Percentiles rank a stretch among this genome's conserved stretches.
phyloP scores from a whole-genome alignment of 2,329 filamentous ascomycete species.

The Beauveria medogensis region DNA sequence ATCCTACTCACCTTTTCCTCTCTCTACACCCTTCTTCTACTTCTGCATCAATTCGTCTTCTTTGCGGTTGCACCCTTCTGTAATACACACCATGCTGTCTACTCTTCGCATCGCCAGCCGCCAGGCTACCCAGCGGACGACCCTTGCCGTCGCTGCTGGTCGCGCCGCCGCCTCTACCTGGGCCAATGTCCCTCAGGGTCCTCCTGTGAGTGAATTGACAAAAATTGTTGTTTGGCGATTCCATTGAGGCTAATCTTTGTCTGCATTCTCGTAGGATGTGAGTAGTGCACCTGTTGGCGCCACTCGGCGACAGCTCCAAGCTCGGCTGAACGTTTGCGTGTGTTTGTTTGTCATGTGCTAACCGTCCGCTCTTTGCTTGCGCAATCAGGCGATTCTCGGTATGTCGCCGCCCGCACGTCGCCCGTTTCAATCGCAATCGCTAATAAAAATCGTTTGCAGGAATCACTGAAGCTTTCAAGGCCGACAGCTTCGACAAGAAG shows the following conservation, averaged over 20 bases:
- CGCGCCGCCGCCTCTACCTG: slow-evolving; percentile 69
- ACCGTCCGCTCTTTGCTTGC: neutral
- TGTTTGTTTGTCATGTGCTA: slow-evolving; percentile 9
- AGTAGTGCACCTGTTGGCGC: slow-evolving; percentile 17
- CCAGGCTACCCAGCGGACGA: slow-evolving; percentile 35
- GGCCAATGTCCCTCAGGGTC: slow-evolving; percentile 86
- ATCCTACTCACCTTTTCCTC: neutral
- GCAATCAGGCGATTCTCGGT: slow-evolving; percentile 65
- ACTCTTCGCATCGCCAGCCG: slow-evolving; percentile 46
- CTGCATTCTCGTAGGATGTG: slow-evolving; percentile 26
- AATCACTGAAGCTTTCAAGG: slow-evolving; percentile 98
- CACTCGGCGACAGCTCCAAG: slow-evolving; percentile 12
- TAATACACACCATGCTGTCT: slow-evolving; percentile 44
- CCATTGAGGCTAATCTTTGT: slow-evolving; percentile 14
- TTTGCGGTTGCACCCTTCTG: neutral
- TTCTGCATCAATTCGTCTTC: slow-evolving; percentile 8
- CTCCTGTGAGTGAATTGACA: slow-evolving; percentile 59
- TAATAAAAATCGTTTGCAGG: slow-evolving; percentile 36
- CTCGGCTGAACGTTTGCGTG: slow-evolving; percentile 18
- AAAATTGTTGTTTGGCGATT: neutral
- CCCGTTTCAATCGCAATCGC: slow-evolving; percentile 7
- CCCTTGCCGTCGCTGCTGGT: slow-evolving; percentile 32
- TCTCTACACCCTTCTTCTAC: neutral
- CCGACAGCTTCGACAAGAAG: slow-evolving; percentile 86
- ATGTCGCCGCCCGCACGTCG: slow-evolving; percentile 22